Evolutionary conservation across 1,139 yeast genomes (phyloP), one percentile per base, ranked within the genome.

Genomic region (Yamadazyma friedrichii): DNA sequence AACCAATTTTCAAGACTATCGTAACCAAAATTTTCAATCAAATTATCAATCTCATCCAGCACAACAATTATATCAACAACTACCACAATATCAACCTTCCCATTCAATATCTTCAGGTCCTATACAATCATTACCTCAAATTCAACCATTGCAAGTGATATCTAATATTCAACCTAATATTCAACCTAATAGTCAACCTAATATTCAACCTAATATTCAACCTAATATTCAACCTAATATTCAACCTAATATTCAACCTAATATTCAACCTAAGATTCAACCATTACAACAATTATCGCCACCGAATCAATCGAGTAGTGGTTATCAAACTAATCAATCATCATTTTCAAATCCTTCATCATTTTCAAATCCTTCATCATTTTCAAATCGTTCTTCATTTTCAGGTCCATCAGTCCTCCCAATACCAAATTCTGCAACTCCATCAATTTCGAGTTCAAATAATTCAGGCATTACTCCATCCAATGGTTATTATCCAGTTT

Each of bases 61-160:
- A 25, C 28, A 25, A 11, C 28, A 25, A 25, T 25, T 25, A 11
- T 31, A 20, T 11, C 24, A 17, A 20, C 35, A 15, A 17, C 36
- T 20, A 17, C 10, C 22, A 9, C 36, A 33, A 34, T 35, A 34
- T 12, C 35, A 36, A 26, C 28, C 28, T 10, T 10, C 12, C 9
- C 11, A 11, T 8, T 6, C 28, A 25, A 25, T 10, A 4, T 25
- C 28, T 25, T 25, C 28, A 10, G 12, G 5, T 25, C 39, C 22
- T 10, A 20, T 17, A 17, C 25, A 33, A 24, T 9, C 35, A 33
- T 31, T 27, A 35, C 33, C 38, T 9, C 29, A 28, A n/a, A 12
- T 15, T n/a, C 38, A 35, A 25, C 8, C 30, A 15, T 17, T n/a
- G 6, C 32, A 20, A 20, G 8, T 6, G 8, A 20, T 20, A 20